Conservation (phyloP, 495 filamentous ascomycete species). For the Penicillium turbatum region DNA sequence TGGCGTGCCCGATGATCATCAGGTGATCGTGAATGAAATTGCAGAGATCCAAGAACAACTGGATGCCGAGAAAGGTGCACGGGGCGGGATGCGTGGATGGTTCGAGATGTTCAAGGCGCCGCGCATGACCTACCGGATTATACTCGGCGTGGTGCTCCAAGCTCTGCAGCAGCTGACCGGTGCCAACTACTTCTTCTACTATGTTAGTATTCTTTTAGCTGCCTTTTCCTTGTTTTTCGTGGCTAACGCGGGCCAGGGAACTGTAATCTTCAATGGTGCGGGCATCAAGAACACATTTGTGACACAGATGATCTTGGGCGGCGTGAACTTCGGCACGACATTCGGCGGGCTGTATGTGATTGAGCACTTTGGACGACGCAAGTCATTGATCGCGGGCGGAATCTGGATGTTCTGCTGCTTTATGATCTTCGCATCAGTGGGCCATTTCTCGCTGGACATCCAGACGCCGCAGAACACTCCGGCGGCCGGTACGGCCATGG, state of each 20-base stretch:
- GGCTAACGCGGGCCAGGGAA: constrained; percentile 51
- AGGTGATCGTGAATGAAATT: constrained; percentile 62
- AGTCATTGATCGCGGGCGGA: constrained; percentile 59
- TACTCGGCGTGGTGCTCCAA: constrained; percentile 62
- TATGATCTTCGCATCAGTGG: constrained; percentile 67
- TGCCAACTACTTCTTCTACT: constrained; percentile 67
- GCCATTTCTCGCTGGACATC: constrained; percentile 55
- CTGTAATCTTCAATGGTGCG: constrained; percentile 62
- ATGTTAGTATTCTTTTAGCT: constrained; percentile 37
- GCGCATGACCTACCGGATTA: constrained; percentile 64
- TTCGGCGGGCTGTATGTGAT: constrained; percentile 67
- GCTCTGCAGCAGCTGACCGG: constrained; percentile 37
- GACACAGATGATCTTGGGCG: constrained; percentile 68
- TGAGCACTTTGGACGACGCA: constrained; percentile 63
- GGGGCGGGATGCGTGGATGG: constrained; percentile 33
- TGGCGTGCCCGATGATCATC: constrained; percentile 58
- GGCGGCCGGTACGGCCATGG: constrained; percentile 62
- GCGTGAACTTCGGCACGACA: constrained; percentile 68
- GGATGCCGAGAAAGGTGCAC: constrained; percentile 44
- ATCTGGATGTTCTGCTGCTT: constrained; percentile 68
- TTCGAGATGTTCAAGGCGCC: constrained; percentile 58
- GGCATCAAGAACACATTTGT: constrained; percentile 63
- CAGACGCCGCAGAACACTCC: constrained; percentile 46
- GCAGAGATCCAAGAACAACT: constrained; percentile 56
- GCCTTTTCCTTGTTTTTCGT: background rate